These are phyloP conservation scores for Phytophthora chlamydospora DNA, from an alignment of 352 stramenopile genomes.

Conservation along the genomic window DNA sequence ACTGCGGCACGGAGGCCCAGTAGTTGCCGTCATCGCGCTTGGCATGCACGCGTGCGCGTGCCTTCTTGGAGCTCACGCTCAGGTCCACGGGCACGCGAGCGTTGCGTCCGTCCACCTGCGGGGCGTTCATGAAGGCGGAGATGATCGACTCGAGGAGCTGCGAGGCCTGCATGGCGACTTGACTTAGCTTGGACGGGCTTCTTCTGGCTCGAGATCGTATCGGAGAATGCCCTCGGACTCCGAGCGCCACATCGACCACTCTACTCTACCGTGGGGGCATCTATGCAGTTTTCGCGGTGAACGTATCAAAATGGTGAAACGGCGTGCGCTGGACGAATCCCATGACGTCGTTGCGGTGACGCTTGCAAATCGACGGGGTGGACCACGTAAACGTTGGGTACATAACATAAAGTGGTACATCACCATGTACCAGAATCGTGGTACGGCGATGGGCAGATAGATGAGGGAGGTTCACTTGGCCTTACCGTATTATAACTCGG, in stretches of 20 bases:
- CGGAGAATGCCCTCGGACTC: slow-evolving; percentile 14
- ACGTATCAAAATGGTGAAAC: slow-evolving; percentile 27
- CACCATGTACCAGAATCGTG: not conserved
- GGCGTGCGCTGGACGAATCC: slow-evolving; percentile 35
- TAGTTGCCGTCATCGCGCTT: slow-evolving; percentile 60
- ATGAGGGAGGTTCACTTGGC: no score
- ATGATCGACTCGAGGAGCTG: slow-evolving; percentile 66
- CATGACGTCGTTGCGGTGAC: slow-evolving; percentile 15
- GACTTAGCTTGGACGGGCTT: not conserved
- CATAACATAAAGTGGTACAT: not conserved
- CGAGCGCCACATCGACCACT: slow-evolving; percentile 4
- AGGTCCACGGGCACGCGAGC: slow-evolving; percentile 73
- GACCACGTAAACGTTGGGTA: slow-evolving; percentile 1
- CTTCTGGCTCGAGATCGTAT: slow-evolving; percentile 6
- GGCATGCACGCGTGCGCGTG: slow-evolving; percentile 51
- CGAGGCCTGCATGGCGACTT: slow-evolving; percentile 37
- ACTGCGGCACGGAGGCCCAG: slow-evolving; percentile 61
- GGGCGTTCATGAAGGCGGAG: slow-evolving; percentile 78
- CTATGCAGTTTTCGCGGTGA: not conserved
- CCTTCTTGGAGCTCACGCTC: slow-evolving; percentile 47
- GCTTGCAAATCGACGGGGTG: slow-evolving; percentile 2
- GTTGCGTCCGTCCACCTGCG: slow-evolving; percentile 73
- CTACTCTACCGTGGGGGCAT: slow-evolving; percentile 9
- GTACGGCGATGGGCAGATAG: no score
- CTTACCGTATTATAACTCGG: no score